Base-by-base conservation (phyloP, 768 basidiomycete genomes). In the Exidia glandulosa region DNA sequence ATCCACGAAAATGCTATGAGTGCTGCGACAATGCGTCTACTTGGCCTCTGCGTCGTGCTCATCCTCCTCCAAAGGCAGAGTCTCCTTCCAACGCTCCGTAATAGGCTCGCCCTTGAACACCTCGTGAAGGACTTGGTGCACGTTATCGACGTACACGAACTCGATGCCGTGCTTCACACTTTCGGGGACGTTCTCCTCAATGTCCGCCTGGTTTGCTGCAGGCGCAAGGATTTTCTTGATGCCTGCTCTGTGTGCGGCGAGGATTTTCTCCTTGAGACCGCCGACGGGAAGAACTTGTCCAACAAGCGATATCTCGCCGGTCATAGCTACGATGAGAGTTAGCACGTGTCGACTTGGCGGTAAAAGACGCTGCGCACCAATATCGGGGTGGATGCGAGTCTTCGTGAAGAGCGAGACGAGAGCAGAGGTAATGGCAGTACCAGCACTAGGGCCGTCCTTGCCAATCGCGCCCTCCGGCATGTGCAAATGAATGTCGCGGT, bases 251-350 rank as follows among this genome's bases (percentile, higher is more conserved):
- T 99, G 96, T 0, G 96, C 95, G 1, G 95, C 95, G 2, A 97
- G 81, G 63, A 95, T 93, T 78, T 96, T 94, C 75, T 92, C 90
- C 76, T 96, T 97, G 63, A 98, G 74, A 0, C 95, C 95, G 7
- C 95, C 95, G 10, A 99, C 95, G 2, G 95, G 92, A 1, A 96
- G 79, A 9, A 99, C 95, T 72, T 96, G 93, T 0, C 96, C 96
- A 0, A 94, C 87, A 16, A 99, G 84, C 2, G 94, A 93, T 60
- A 99, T 93, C 72, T 99, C 96, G 16, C 96, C 96, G 0, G 96
- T 98, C 93, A 98, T 94, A 5, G 96, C 94, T 93, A 41, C 9
- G 62, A 37, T 34, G 27, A 0, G 6, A 29, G 12, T 54, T 10
- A 54, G 50, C 1, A 57, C 32, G 59, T 30, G 2, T 57, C 14